Conservation (phyloP, 2,329 filamentous ascomycete genomes). For the Torrubiellomyces zombiae region DNA sequence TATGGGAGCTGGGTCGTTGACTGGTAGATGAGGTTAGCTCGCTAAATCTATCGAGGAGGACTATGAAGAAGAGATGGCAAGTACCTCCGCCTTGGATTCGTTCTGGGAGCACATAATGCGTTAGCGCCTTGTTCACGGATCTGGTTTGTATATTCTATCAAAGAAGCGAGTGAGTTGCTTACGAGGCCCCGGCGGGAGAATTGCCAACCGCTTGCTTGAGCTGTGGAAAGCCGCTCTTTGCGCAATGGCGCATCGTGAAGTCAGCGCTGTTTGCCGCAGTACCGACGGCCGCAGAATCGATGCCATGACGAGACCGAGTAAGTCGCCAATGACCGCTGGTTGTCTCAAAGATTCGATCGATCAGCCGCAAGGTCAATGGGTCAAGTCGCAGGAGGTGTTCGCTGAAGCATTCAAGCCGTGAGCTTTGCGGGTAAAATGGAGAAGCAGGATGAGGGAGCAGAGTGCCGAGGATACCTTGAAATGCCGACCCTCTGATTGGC, state of each 20-base stretch:
- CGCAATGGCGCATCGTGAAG: conserved; percentile 19
- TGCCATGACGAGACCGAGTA: too few relatives aligned
- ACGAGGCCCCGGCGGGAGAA: conserved; percentile 81
- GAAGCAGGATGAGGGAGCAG: conserved; percentile 6
- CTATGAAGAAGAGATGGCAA: too few relatives aligned
- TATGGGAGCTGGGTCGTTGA: conserved; percentile 72
- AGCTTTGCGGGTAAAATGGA: too few relatives aligned
- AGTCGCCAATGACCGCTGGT: too few relatives aligned
- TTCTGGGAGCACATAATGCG: conserved; percentile 32
- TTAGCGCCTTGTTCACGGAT: too few relatives aligned
- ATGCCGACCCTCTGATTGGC: conserved; percentile 28
- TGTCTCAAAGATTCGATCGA: conserved; percentile 1
- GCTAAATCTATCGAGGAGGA: neutral
- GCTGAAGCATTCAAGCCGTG: conserved; percentile 9
- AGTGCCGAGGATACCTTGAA: conserved; percentile 38
- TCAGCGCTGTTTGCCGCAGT: conserved; percentile 34
- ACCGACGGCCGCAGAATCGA: conserved; percentile 37
- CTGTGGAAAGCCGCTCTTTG: conserved; percentile 68
- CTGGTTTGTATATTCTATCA: too few relatives aligned
- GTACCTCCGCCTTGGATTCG: conserved; percentile 59
- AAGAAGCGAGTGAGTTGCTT: conserved; percentile 21
- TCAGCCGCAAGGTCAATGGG: too few relatives aligned
- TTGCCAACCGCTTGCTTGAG: conserved; percentile 55
- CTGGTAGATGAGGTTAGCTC: conserved; percentile 22
- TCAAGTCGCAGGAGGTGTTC: too few relatives aligned